Evolutionary conservation across 2,329 filamentous ascomycete genomes (phyloP), one percentile per base, ranked within the genome.

Genomic region (Penicillium sp.): DNA sequence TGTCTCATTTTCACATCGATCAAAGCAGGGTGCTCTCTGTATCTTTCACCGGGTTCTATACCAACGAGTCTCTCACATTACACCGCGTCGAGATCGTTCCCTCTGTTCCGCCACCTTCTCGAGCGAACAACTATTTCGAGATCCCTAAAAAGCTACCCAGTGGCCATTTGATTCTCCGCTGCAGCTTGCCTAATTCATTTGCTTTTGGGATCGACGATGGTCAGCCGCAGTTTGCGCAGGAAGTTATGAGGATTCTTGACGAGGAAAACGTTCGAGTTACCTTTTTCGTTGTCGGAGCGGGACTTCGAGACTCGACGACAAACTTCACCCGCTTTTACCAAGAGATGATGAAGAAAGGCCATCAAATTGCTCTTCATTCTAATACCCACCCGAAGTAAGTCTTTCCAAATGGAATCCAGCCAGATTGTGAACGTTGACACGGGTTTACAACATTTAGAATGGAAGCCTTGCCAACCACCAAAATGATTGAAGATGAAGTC

Each of bases 201-300:
- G 87, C 87, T 1, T 89, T 90, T 68, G 87, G 86, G 46, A 89
- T 90, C 59, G 87, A 89, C 66, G 87, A 90, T 68, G 87, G 87
- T 19, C 77, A 82, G 47, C 87, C 87, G 43, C 65, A 73, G 29
- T 79, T 82, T 52, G 85, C 85, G 1, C 79, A 85, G 70, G 72
- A 82, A 58, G 83, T 88, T 18, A 82, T 87, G 73, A 73, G 80
- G 36, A 84, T 87, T 49, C 76, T 90, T 62, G 79, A 83, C 18
- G 80, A 83, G 18, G 86, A 85, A 48, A 70, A 76, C 51, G 85
- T 89, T 62, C 81, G 84, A 60, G 86, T 88, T 3, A 90, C 87
- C 1, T 89, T 90, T 71, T 90, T 90, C 74, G 87, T 86, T 31
- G 85, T 89, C 39, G 87, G 86, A 9, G 79, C 81, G 1, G 84